phyloP scores from a whole-genome alignment of 192 early-diverging fungal genomes.

The Martensiomyces pterosporus region DNA sequence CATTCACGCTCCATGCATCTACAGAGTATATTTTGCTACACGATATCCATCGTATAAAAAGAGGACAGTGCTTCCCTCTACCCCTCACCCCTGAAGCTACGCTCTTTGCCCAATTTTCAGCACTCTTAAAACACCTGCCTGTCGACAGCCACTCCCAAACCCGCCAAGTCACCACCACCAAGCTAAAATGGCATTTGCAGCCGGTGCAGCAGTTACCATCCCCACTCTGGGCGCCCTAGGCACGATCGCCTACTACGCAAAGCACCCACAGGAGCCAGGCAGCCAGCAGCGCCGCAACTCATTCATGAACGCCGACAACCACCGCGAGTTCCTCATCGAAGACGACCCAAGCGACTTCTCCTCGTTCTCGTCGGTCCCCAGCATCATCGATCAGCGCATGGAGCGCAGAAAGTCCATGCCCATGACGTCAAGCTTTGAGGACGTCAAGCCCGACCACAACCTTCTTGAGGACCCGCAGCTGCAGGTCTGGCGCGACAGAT shows the following conservation, averaged over 20 bases:
- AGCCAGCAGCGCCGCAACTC: constrained; percentile 19
- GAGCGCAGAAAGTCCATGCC: constrained; percentile 20
- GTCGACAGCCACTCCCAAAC: too few species aligned
- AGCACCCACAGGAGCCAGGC: constrained; percentile 15
- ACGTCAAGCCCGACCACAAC: constrained; percentile 27
- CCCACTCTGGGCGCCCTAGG: constrained; percentile 36
- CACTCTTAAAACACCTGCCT: too few species aligned
- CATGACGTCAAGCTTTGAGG: background rate
- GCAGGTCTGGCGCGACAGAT: constrained; percentile 44
- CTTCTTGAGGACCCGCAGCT: constrained; percentile 41
- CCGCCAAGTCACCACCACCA: background rate
- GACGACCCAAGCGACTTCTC: constrained; percentile 49
- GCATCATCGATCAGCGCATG: constrained; percentile 11
- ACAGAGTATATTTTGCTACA: too few species aligned
- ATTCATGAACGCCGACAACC: constrained; percentile 9
- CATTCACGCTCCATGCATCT: too few species aligned
- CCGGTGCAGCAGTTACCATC: constrained; percentile 44
- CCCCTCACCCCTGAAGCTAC: too few species aligned
- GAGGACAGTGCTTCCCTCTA: too few species aligned
- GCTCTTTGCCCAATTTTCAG: too few species aligned
- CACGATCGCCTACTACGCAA: constrained; percentile 39
- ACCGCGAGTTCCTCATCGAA: constrained; percentile 31
- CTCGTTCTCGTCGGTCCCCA: constrained; percentile 33
- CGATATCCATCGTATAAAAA: too few species aligned
- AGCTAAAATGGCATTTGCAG: constrained; percentile 43